Evolutionary conservation across 768 basidiomycete species (phyloP).

Genomic region (Suillus tomentosus): DNA sequence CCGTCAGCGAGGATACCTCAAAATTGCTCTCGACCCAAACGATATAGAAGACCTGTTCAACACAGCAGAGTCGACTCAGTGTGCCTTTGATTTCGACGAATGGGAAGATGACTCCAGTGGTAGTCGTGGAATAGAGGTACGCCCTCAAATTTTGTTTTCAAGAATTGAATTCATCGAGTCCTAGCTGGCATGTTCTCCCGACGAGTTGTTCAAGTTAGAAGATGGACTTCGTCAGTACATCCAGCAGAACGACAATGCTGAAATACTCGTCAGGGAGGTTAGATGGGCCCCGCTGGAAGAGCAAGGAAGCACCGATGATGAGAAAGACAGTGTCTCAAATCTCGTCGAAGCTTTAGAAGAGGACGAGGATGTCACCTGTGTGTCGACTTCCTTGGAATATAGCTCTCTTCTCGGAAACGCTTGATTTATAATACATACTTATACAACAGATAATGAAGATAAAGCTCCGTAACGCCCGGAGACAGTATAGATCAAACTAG

Average conservation of each 20-base stretch:
- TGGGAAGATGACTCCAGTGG: slow-evolving; percentile 34
- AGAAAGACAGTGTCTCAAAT: slow-evolving; percentile 38
- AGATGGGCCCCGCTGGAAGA: slow-evolving; percentile 55
- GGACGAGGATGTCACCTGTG: slow-evolving; percentile 57
- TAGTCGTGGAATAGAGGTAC: slow-evolving; percentile 38
- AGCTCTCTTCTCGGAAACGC: slow-evolving; percentile 23
- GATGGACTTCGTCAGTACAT: slow-evolving; percentile 31
- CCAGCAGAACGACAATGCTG: slow-evolving; percentile 31
- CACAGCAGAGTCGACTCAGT: slow-evolving; percentile 19
- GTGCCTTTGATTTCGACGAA: slow-evolving; percentile 48
- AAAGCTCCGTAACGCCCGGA: not conserved
- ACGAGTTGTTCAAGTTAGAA: slow-evolving; percentile 41
- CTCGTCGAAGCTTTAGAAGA: slow-evolving; percentile 57
- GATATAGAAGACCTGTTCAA: slow-evolving; percentile 41
- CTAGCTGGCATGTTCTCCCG: slow-evolving; percentile 50
- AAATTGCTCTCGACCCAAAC: slow-evolving; percentile 39
- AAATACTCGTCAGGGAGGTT: slow-evolving; percentile 51
- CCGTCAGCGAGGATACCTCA: slow-evolving; percentile 53
- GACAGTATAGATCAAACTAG: not conserved
- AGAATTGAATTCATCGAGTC: slow-evolving; percentile 4
- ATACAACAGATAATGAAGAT: not conserved
- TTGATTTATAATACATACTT: slow-evolving; percentile 17
- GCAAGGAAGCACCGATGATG: slow-evolving; percentile 40
- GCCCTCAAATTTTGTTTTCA: slow-evolving; percentile 9
- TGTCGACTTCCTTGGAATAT: slow-evolving; percentile 55